Evolutionary conservation across 2,329 filamentous ascomycete species (phyloP).

Genomic region (Hysterium pulicare): DNA sequence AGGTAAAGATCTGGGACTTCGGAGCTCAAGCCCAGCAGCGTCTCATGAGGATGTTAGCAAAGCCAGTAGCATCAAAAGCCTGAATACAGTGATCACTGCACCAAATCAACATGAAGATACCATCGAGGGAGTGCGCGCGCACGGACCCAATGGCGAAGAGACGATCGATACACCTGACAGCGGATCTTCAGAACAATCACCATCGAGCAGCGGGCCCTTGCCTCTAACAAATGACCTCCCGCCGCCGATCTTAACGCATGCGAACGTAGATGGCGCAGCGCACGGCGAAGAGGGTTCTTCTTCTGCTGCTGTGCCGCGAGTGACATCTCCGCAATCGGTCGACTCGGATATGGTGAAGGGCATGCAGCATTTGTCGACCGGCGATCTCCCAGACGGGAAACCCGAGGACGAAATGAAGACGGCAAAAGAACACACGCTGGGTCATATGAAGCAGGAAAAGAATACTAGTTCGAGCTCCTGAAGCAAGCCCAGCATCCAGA

Average conservation of each 20-base stretch:
- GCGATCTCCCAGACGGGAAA: conserved; percentile 41
- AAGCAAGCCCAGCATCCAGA: conserved; percentile 1
- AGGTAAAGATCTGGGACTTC: conserved; percentile 65
- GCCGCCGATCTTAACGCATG: conserved; percentile 10
- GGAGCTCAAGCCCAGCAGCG: conserved; percentile 55
- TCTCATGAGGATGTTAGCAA: conserved; percentile 66
- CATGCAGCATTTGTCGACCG: conserved; percentile 34
- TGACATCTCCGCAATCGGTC: conserved; percentile 18
- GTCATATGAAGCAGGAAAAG: conserved; percentile 20
- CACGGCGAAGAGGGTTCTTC: neutral
- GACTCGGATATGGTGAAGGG: conserved; percentile 21
- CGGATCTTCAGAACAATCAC: conserved; percentile 10
- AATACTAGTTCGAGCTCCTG: conserved; percentile 18
- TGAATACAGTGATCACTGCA: conserved; percentile 21
- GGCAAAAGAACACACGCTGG: conserved; percentile 30
- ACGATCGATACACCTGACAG: conserved; percentile 25
- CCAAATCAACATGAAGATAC: conserved; percentile 31
- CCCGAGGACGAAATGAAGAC: conserved; percentile 39
- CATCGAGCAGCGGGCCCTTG: conserved; percentile 1
- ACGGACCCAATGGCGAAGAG: conserved; percentile 34
- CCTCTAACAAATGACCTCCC: conserved; percentile 7
- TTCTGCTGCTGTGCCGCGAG: conserved; percentile 1
- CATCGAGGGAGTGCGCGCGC: conserved; percentile 39
- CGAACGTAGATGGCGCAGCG: conserved; percentile 12
- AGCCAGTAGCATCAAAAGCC: conserved; percentile 64